A percentile compares a stretch with the other conserved stretches of the same genome.
phyloP scores from a whole-genome alignment of 2,329 filamentous ascomycete species.

The Clonostachys byssicola region DNA sequence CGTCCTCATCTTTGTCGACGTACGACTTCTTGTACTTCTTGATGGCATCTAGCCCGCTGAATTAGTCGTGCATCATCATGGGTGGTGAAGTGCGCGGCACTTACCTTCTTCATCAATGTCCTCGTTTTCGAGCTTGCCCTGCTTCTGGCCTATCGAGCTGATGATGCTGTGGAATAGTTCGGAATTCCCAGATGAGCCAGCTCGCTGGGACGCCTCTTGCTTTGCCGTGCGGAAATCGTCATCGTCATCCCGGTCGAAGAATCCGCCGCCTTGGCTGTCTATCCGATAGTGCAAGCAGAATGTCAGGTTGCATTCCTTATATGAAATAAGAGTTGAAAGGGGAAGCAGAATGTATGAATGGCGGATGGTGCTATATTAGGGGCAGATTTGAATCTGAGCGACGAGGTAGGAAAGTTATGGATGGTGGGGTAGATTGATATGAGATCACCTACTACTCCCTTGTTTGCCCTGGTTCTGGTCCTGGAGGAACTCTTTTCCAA shows the following conservation, averaged over 20 bases:
- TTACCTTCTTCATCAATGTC: conserved; percentile 46
- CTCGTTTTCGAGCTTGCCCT: conserved; percentile 39
- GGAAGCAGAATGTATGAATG: background rate
- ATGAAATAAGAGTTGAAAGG: background rate
- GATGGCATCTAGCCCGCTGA: conserved; percentile 51
- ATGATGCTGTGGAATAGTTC: conserved; percentile 46
- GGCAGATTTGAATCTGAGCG: background rate
- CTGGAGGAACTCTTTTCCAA: conserved; percentile 29
- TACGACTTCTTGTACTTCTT: conserved; percentile 75
- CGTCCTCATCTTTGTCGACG: conserved; percentile 38
- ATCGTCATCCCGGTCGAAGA: conserved; percentile 34
- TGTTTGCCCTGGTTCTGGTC: conserved; percentile 18
- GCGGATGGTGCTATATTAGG: too few species aligned
- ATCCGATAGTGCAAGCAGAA: conserved; percentile 6
- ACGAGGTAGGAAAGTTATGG: background rate
- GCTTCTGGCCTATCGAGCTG: conserved; percentile 41
- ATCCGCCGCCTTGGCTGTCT: conserved; percentile 21
- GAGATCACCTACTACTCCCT: conserved; percentile 10
- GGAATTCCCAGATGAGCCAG: conserved; percentile 38
- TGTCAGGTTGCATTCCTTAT: background rate
- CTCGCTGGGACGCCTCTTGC: conserved; percentile 39
- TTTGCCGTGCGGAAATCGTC: conserved; percentile 44
- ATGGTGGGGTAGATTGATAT: background rate
- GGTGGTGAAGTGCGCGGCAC: conserved; percentile 4
- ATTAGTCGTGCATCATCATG: background rate